Evolutionary conservation across 768 basidiomycete species (phyloP).

Genomic region (Xanthoconium stramineum): DNA sequence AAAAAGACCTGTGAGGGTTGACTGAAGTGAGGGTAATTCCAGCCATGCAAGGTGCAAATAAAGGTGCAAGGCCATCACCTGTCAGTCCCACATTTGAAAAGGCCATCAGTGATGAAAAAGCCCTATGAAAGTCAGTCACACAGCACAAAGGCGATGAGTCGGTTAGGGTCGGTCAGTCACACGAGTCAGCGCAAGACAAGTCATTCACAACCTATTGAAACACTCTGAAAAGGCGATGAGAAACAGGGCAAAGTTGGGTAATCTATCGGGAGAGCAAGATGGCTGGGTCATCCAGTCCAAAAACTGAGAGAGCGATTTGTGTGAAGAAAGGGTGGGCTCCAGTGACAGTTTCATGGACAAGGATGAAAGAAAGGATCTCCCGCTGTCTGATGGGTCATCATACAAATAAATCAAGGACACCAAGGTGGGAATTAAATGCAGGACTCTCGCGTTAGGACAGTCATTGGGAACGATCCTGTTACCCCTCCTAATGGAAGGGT

Average conservation of each 20-base stretch:
- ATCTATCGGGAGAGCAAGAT: neutral
- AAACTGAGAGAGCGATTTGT: neutral
- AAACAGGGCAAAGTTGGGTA: neutral
- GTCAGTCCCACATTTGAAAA: too few relatives aligned
- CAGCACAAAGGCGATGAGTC: too few relatives aligned
- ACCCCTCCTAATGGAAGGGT: neutral
- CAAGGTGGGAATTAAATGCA: neutral
- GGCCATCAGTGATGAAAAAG: too few relatives aligned
- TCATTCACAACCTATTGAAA: neutral
- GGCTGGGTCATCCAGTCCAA: neutral
- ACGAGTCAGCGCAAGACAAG: too few relatives aligned
- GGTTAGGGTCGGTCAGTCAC: too few relatives aligned
- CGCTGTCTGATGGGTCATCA: neutral
- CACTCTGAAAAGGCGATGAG: neutral
- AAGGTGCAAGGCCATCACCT: too few relatives aligned
- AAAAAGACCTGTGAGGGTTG: too few relatives aligned
- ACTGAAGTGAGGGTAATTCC: too few relatives aligned
- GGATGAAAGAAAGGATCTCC: neutral
- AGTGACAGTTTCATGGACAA: neutral
- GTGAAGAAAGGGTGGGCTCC: neutral
- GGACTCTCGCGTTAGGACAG: neutral
- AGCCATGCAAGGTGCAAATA: too few relatives aligned
- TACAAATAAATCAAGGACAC: neutral
- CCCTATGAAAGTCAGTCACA: too few relatives aligned
- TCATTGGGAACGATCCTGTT: neutral